These are phyloP conservation scores for Hordeum marinum DNA, from an alignment of 176 grass and related monocot genomes.

Conservation along the genomic window DNA sequence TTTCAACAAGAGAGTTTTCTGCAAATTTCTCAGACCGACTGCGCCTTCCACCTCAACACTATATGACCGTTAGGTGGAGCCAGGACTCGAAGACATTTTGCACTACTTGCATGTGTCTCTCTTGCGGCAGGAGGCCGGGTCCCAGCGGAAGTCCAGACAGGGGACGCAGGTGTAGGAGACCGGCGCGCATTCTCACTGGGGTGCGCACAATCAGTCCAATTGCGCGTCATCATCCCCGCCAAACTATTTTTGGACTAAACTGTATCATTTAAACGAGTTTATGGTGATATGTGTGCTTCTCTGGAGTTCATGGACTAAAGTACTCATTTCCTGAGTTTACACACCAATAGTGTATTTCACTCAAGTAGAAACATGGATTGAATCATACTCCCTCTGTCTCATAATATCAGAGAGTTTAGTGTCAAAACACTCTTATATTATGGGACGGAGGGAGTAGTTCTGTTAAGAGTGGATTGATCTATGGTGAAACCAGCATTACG, in stretches of 20 bases:
- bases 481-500: slow-evolving; percentile 15
- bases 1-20: neutral
- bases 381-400: neutral
- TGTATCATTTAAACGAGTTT: neutral
- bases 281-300: neutral
- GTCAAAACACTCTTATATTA: too few species aligned
- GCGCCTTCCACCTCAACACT: neutral
- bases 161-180: neutral
- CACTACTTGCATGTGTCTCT: neutral
- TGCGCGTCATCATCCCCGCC: neutral
- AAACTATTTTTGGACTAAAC: neutral
- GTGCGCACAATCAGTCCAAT: neutral
- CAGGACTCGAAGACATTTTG: neutral
- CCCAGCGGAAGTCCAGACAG: neutral
- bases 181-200: neutral
- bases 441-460: neutral
- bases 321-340: neutral
- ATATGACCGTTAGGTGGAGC: neutral
- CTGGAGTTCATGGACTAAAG: neutral
- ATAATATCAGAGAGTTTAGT: too few species aligned
- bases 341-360: neutral
- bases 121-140: neutral
- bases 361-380: neutral
- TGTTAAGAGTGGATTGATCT: slow-evolving; percentile 3
- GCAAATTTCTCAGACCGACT: neutral